A percentile compares a stretch with the other conserved stretches of the same genome.
phyloP scores from a whole-genome alignment of 1,284 basidiomycete species.

The Neotropicomus parvogracilis region DNA sequence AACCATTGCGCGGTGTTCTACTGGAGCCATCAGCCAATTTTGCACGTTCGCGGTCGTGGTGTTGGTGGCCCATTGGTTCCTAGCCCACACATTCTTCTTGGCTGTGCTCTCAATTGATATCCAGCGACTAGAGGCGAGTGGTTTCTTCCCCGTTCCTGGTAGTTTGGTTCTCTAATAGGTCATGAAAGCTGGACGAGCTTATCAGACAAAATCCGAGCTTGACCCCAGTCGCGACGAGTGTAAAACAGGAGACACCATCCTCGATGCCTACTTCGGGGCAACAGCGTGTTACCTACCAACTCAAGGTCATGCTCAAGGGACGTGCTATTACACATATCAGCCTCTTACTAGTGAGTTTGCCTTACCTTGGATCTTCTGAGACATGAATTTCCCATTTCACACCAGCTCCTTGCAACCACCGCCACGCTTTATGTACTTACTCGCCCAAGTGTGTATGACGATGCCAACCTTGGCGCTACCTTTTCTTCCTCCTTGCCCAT shows the following conservation, averaged over 20 bases:
- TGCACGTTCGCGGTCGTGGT: conserved; percentile 93
- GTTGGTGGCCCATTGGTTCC: conserved; percentile 92
- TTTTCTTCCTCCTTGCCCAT: conserved; percentile 36
- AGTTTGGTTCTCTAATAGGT: conserved; percentile 16
- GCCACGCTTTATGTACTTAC: conserved; percentile 71
- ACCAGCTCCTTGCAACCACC: conserved; percentile 69
- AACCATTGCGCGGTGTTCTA: conserved; percentile 73
- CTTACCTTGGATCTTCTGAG: conserved; percentile 1
- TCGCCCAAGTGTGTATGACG: conserved; percentile 42
- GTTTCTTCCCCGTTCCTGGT: conserved; percentile 1
- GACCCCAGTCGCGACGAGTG: conserved; percentile 37
- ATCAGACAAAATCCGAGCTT: conserved; percentile 62
- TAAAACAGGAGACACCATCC: conserved; percentile 28
- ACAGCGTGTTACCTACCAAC: conserved; percentile 41
- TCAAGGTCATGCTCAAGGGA: conserved; percentile 58
- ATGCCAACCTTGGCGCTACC: conserved; percentile 28
- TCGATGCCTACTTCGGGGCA: conserved; percentile 43
- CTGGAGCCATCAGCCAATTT: conserved; percentile 87
- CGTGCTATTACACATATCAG: conserved; percentile 80
- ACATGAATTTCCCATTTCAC: conserved; percentile 5
- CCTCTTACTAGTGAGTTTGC: conserved; percentile 61
- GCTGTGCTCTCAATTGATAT: conserved; percentile 89
- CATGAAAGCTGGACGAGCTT: conserved; percentile 66
- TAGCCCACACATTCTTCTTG: conserved; percentile 90
- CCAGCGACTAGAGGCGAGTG: conserved; percentile 75